These are phyloP conservation scores for Mycena polygramma DNA, from an alignment of 768 basidiomycete species.

Conservation along the genomic window DNA sequence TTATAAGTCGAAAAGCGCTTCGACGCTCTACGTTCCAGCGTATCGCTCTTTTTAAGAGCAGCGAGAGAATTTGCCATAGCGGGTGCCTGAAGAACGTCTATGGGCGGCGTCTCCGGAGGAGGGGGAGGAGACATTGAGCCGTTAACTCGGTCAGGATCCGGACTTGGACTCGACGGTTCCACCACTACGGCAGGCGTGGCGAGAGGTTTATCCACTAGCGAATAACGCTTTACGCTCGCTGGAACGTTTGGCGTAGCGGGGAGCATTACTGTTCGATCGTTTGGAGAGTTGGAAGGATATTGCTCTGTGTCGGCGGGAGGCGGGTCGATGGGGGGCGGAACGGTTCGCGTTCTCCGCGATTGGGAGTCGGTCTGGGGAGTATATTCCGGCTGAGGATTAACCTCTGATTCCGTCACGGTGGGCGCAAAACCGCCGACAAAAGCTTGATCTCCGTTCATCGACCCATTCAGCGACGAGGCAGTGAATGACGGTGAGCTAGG, in stretches of 20 bases:
- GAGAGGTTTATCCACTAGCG: constrained; percentile 80
- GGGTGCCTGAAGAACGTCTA: constrained; percentile 61
- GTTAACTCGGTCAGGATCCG: constrained; percentile 48
- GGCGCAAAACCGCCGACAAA: constrained; percentile 69
- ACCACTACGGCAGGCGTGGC: constrained; percentile 67
- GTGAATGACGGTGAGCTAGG: constrained; percentile 41
- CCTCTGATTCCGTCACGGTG: constrained; percentile 35
- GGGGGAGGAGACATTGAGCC: constrained; percentile 48
- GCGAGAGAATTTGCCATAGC: constrained; percentile 87
- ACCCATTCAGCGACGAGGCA: constrained; percentile 33
- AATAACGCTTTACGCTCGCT: constrained; percentile 81
- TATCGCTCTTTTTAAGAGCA: constrained; percentile 88
- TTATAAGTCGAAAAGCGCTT: constrained; percentile 97
- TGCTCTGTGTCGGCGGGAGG: constrained; percentile 30
- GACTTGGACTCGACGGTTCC: constrained; percentile 62
- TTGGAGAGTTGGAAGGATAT: constrained; percentile 39
- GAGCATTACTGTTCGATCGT: constrained; percentile 41
- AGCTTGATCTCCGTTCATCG: constrained; percentile 47
- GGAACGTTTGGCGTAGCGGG: constrained; percentile 63
- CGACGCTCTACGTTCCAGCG: constrained; percentile 90
- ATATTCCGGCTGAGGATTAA: constrained; percentile 19
- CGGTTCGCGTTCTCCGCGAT: constrained; percentile 28
- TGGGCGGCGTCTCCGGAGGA: constrained; percentile 54
- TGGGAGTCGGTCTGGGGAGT: constrained; percentile 14
- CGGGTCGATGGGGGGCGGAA: constrained; percentile 36